Evolutionary conservation across 2,329 filamentous ascomycete genomes (phyloP).

Genomic region (Coniochaeta ligniaria): DNA sequence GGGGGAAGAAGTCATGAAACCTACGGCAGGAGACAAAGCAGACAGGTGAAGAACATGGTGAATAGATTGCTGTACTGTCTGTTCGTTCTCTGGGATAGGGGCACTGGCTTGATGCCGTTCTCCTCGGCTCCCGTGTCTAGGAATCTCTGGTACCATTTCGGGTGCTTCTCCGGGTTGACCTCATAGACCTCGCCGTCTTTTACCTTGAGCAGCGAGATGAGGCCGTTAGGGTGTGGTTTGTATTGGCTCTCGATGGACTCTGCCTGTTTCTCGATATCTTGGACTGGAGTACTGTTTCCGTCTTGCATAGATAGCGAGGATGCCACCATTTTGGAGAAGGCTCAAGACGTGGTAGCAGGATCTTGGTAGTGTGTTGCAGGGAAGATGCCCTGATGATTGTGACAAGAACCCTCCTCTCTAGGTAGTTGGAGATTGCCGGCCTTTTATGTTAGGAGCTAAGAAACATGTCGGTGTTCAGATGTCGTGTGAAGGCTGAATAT

Average conservation of each 20-base stretch:
- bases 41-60: conserved; percentile 52
- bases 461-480: background rate
- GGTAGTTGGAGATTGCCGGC: background rate
- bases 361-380: background rate
- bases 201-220: conserved; percentile 17
- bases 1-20: conserved; percentile 16
- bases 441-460: background rate
- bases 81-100: conserved; percentile 43
- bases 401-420: background rate
- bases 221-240: conserved; percentile 5
- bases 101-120: conserved; percentile 50
- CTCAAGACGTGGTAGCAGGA: background rate
- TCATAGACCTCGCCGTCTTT: conserved; percentile 26
- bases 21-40: conserved; percentile 51
- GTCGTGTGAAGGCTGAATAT: background rate
- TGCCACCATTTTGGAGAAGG: background rate
- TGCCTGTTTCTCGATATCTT: conserved; percentile 5
- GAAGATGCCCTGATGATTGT: background rate
- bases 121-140: conserved; percentile 41
- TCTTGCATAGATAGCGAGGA: background rate
- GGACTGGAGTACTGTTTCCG: background rate
- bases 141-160: conserved; percentile 33
- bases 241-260: background rate
- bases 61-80: conserved; percentile 49
- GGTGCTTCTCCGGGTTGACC: conserved; percentile 17